Conservation (phyloP, 257 asterid genomes). For the Ocimum tenuiflorum region DNA sequence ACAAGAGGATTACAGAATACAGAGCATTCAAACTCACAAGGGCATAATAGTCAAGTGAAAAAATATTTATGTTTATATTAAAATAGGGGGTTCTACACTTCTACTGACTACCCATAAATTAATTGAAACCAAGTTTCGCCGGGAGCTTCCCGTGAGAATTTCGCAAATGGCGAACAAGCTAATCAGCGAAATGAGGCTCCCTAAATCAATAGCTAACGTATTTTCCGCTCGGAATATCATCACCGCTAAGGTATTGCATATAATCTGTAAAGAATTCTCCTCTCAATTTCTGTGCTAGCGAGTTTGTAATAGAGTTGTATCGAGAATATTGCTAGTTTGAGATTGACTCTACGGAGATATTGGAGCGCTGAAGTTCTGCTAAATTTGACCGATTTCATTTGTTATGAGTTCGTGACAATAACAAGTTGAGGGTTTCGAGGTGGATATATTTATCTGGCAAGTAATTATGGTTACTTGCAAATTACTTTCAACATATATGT, state of each 20-base stretch:
- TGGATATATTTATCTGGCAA: neutral
- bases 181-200: slow-evolving; percentile 68
- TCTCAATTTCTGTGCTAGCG: neutral
- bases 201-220: slow-evolving; percentile 51
- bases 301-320: neutral
- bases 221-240: slow-evolving; percentile 70
- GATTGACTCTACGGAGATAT: neutral
- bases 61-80: no score
- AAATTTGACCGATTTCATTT: neutral
- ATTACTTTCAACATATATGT: neutral
- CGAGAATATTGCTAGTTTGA: neutral
- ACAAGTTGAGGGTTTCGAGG: neutral
- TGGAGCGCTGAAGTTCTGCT: neutral
- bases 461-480: neutral
- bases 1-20: no score
- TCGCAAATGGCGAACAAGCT: slow-evolving; percentile 68
- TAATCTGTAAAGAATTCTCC: neutral
- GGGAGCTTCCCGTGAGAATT: no score
- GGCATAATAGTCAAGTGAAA: no score
- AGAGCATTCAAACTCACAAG: no score
- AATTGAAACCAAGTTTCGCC: no score
- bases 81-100: no score
- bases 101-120: no score
- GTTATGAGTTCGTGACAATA: neutral
- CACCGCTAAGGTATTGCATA: slow-evolving; percentile 55